phyloP scores from a whole-genome alignment of 208 protist species.

The Crithidia fasciculata region DNA sequence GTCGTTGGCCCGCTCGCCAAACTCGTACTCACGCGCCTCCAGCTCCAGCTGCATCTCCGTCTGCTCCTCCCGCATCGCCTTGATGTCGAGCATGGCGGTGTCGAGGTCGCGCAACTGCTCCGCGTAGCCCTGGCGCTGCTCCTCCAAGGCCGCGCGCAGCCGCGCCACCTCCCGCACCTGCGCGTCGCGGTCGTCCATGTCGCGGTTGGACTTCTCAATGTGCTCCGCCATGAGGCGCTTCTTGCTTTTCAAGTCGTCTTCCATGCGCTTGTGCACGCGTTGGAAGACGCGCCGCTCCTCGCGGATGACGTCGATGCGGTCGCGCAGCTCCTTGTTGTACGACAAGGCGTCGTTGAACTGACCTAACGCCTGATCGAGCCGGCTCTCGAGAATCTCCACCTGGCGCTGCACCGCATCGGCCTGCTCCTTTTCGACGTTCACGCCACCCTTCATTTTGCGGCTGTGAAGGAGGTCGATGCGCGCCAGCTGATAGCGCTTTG shows the following conservation, averaged over 20 bases:
- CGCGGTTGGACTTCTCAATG: conserved; percentile 94
- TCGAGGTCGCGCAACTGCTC: conserved; percentile 81
- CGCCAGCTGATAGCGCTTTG: conserved; percentile 83
- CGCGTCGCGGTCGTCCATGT: conserved; percentile 95
- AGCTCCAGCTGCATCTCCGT: conserved; percentile 84
- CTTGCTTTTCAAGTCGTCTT: conserved; percentile 92
- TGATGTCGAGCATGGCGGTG: conserved; percentile 86
- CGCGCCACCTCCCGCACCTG: conserved; percentile 88
- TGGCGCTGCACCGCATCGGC: conserved; percentile 90
- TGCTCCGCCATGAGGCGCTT: conserved; percentile 95
- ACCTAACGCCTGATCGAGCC: conserved; percentile 94
- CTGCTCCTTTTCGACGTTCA: conserved; percentile 93
- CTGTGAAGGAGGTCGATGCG: conserved; percentile 88
- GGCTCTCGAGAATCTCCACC: conserved; percentile 95
- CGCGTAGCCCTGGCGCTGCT: conserved; percentile 85
- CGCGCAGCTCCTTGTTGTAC: conserved; percentile 95
- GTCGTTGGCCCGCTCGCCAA: conserved; percentile 56
- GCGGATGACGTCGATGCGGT: conserved; percentile 96
- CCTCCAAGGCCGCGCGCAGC: conserved; percentile 68
- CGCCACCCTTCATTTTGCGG: conserved; percentile 85
- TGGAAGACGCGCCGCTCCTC: conserved; percentile 97
- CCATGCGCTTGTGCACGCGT: conserved; percentile 95
- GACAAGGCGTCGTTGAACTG: conserved; percentile 97
- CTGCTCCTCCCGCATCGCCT: conserved; percentile 87
- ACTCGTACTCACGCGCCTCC: conserved; percentile 85